Evolutionary conservation across 495 filamentous ascomycete species (phyloP), one percentile per base, ranked within the genome.

Genomic region (Xylona heveae): DNA sequence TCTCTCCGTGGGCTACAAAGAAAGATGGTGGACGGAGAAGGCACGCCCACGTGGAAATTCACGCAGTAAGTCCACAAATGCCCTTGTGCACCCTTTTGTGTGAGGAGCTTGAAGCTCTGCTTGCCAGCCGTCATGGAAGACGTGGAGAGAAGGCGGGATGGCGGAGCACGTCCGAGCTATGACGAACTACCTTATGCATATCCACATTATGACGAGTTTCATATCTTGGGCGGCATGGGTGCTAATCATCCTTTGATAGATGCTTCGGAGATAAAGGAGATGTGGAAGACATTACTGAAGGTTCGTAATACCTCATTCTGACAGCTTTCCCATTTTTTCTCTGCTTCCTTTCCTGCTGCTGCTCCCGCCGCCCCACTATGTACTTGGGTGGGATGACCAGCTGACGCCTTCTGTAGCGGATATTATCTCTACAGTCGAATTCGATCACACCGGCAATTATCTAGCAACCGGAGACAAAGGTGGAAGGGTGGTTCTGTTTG

Each of bases 261-360:
- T 97, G 88, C 64, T 97, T 97, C 56, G 88, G 88, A 52, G 88
- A 97, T 62, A 97, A 97, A 61, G 88, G 88, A 38, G 88, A 97
- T 58, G 90, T 95, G 42, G 88, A 97, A 55, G 88, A 97, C 60
- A 97, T 97, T 43, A 97, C 88, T 59, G 88, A 97, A 79, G 85
- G 85, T 92, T 64, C 38, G 60, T 46, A 4, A 17, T 17, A 10
- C 7, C n/a, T 23, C 19, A 7, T 25, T 25, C 13, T 25, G 23
- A 12, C 7, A 1, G 26, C 4, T 16, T 14, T 6, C 12, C 19
- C 15, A 12, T 24, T 28, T 20, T 13, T 7, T 18, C 18, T 28
- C 3, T 5, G 19, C 18, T 13, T 7, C 13, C 28, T 8, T 37
- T 10, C 28, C 33, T 12, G 2, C 12, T 22, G 14, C 25, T 25